Evolutionary conservation across 768 basidiomycete species (phyloP).

Genomic region (Glaciozyma antarctica): DNA sequence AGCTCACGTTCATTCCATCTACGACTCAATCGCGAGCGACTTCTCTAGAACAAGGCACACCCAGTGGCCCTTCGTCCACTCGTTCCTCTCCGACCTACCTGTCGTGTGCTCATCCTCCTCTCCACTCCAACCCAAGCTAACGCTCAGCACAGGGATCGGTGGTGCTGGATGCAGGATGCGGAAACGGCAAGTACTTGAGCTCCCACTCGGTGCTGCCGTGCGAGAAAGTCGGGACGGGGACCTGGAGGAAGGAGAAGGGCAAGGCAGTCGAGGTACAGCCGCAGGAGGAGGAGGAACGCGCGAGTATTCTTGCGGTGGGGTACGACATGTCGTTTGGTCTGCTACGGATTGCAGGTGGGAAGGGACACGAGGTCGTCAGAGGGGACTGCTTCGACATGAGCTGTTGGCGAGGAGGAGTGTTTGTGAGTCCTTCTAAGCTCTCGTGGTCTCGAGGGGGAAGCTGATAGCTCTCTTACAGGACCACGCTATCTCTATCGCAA

Average conservation of each 20-base stretch:
- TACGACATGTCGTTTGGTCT: conserved; percentile 26
- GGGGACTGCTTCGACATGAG: conserved; percentile 63
- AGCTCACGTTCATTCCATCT: conserved; percentile 68
- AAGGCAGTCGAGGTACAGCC: conserved; percentile 4
- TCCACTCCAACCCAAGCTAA: conserved; percentile 56
- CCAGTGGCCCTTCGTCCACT: conserved; percentile 17
- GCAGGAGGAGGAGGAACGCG: neutral
- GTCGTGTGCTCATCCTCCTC: neutral
- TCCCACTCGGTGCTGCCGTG: conserved; percentile 19
- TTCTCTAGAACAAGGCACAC: conserved; percentile 82
- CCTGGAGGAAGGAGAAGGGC: conserved; percentile 22
- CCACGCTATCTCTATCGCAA: conserved; percentile 93
- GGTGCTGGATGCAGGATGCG: conserved; percentile 89
- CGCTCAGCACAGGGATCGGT: conserved; percentile 66
- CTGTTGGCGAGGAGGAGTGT: conserved; percentile 66
- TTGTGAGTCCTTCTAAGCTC: conserved; percentile 52
- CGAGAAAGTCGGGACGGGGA: neutral
- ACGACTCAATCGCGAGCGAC: conserved; percentile 74
- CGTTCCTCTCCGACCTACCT: neutral
- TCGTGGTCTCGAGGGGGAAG: neutral
- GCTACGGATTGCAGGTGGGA: conserved; percentile 36
- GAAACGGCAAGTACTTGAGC: conserved; percentile 91
- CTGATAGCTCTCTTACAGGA: conserved; percentile 50
- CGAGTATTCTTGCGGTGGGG: conserved; percentile 1
- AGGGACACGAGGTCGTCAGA: conserved; percentile 60